phyloP scores from a whole-genome alignment of 2,329 filamentous ascomycete genomes.

The Pseudogymnoascus sp. region DNA sequence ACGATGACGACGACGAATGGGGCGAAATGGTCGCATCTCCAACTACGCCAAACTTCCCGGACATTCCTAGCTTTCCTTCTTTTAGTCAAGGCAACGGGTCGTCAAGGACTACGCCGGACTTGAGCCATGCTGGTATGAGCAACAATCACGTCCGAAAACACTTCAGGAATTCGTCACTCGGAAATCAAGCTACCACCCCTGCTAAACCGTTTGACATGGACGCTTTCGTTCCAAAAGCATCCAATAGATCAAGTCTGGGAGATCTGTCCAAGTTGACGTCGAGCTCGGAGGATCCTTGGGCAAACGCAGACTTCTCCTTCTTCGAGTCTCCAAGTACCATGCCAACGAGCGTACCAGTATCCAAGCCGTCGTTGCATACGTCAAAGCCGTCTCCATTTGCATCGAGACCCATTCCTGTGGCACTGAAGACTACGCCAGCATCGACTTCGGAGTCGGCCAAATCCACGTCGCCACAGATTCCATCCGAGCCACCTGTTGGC shows the following conservation, averaged over 20 bases:
- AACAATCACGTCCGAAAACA: not conserved
- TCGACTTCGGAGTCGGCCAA: not conserved
- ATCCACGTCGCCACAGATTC: slow-evolving; percentile 1
- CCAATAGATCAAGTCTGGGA: not conserved
- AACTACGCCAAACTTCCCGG: slow-evolving; percentile 14
- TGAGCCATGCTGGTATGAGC: not conserved
- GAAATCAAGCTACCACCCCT: not conserved
- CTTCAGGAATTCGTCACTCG: not conserved
- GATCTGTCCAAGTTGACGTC: not conserved
- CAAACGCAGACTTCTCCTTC: slow-evolving; percentile 30
- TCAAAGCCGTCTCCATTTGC: not conserved
- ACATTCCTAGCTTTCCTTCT: not conserved
- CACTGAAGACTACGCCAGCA: not conserved
- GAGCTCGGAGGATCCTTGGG: slow-evolving; percentile 26
- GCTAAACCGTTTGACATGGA: not conserved
- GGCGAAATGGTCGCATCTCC: slow-evolving; percentile 33
- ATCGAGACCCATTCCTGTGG: slow-evolving; percentile 2
- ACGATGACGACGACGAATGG: slow-evolving; percentile 30
- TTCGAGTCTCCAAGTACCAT: slow-evolving; percentile 23
- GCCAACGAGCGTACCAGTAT: slow-evolving; percentile 7
- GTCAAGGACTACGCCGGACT: not conserved
- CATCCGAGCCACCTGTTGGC: slow-evolving; percentile 5
- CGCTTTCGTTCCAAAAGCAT: not conserved
- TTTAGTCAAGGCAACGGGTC: not conserved
- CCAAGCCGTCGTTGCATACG: slow-evolving; percentile 9